A percentile compares a stretch with the other conserved stretches of the same genome.
Evolutionary conservation across 257 asterid species (phyloP).

Genomic region (Lycium barbarum): DNA sequence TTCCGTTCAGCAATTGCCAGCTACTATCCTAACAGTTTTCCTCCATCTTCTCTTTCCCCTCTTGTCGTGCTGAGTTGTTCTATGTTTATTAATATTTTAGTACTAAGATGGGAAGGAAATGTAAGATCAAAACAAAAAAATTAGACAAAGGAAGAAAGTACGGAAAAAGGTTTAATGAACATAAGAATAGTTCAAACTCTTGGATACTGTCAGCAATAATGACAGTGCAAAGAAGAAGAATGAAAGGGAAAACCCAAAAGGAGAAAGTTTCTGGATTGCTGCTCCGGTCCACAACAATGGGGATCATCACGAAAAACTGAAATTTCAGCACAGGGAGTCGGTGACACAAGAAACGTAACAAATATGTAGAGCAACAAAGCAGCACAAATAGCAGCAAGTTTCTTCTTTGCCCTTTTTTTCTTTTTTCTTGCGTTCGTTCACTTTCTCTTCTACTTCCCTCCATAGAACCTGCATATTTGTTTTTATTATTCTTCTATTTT

Average conservation of each 20-base stretch:
- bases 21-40: not conserved
- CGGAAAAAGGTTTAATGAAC: not conserved
- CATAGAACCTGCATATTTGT: not conserved
- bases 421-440: not conserved
- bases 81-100: not conserved
- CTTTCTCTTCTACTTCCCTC: not conserved
- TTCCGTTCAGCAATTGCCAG: not conserved
- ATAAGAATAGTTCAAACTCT: conserved; percentile 10
- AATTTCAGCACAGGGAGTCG: not conserved
- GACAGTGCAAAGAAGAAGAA: not conserved
- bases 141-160: not conserved
- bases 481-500: not conserved
- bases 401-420: not conserved
- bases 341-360: not conserved
- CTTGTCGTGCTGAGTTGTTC: not conserved
- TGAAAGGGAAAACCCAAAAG: not conserved
- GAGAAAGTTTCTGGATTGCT: not conserved
- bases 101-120: not conserved
- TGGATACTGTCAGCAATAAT: not conserved
- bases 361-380: not conserved
- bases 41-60: not conserved
- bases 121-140: not conserved
- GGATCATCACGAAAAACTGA: conserved; percentile 24
- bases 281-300: not conserved
- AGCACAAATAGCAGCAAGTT: conserved; percentile 22